These are phyloP conservation scores for Allantophomopsis cytisporea DNA, from an alignment of 2,329 filamentous ascomycete genomes.

Conservation along the genomic window DNA sequence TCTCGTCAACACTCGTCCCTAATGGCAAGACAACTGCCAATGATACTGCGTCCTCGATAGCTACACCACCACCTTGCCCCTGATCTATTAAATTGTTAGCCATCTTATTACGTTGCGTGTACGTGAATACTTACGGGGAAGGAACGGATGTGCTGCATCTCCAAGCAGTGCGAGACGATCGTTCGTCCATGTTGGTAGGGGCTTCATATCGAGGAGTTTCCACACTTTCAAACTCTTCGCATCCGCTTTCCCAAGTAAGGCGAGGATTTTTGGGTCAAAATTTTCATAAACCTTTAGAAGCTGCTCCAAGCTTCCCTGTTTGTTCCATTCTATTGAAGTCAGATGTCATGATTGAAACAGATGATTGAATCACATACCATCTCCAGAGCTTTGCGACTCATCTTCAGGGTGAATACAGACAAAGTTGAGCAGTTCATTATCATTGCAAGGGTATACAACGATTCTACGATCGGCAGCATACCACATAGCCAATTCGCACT, in stretches of 20 bases:
- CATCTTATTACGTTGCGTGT: constrained; percentile 6
- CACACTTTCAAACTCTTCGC: constrained; percentile 35
- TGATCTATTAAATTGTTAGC: constrained; percentile 23
- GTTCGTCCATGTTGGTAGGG: constrained; percentile 38
- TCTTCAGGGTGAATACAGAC: constrained; percentile 35
- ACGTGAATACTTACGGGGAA: constrained; percentile 29
- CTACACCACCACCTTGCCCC: constrained; percentile 46
- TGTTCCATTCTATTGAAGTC: constrained; percentile 19
- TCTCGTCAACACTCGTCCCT: constrained; percentile 26
- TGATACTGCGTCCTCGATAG: constrained; percentile 53
- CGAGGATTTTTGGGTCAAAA: constrained; percentile 26
- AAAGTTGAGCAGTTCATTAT: constrained; percentile 31
- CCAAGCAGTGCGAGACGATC: constrained; percentile 43
- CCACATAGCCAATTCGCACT: constrained; percentile 22
- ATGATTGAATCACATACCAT: constrained; percentile 1
- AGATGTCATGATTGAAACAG: too few species aligned
- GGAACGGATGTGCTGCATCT: constrained; percentile 56
- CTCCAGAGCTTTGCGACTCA: constrained; percentile 22
- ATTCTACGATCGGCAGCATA: constrained; percentile 26
- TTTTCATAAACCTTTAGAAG: constrained; percentile 25
- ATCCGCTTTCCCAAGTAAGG: constrained; percentile 28
- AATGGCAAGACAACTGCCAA: constrained; percentile 39
- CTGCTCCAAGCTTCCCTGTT: constrained; percentile 19
- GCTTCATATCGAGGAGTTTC: constrained; percentile 48
- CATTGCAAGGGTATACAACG: constrained; percentile 31